phyloP scores from a whole-genome alignment of 116 monocot species.

The Posidonia oceanica region DNA sequence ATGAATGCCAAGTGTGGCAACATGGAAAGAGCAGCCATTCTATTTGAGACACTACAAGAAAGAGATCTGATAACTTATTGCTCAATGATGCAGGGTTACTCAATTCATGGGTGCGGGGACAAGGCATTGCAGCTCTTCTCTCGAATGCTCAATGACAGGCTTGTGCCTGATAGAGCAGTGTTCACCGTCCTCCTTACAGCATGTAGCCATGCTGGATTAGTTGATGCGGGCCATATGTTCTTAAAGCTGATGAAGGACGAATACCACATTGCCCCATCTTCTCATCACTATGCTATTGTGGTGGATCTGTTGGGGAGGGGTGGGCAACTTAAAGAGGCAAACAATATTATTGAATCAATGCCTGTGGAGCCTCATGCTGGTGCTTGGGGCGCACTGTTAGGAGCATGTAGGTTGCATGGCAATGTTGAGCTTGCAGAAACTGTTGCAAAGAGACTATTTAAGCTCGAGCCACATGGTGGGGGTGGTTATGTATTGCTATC shows the following conservation, averaged over 20 bases:
- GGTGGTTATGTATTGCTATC: no score
- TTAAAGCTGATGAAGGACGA: slow-evolving; percentile 16
- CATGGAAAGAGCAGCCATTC: slow-evolving; percentile 10
- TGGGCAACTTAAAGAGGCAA: slow-evolving; percentile 23
- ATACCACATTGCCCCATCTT: slow-evolving; percentile 11
- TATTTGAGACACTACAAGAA: slow-evolving; percentile 11
- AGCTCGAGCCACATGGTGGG: not conserved
- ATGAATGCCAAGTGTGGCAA: slow-evolving; percentile 46
- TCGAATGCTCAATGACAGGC: slow-evolving; percentile 8
- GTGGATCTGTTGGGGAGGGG: slow-evolving; percentile 30
- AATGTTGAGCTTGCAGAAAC: slow-evolving; percentile 10
- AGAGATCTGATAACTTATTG: slow-evolving; percentile 21
- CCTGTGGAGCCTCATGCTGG: slow-evolving; percentile 26
- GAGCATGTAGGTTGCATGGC: slow-evolving; percentile 20
- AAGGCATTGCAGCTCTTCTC: slow-evolving; percentile 16
- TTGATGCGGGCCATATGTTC: slow-evolving; percentile 11
- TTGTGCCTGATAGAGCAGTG: slow-evolving; percentile 10
- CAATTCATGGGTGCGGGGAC: slow-evolving; percentile 10
- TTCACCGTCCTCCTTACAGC: slow-evolving; percentile 25
- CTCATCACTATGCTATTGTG: slow-evolving; percentile 41
- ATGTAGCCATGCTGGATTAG: slow-evolving; percentile 25
- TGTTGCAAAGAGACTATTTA: slow-evolving; percentile 2
- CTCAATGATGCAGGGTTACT: slow-evolving; percentile 24
- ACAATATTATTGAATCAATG: slow-evolving; percentile 17
- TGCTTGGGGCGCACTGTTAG: slow-evolving; percentile 31